Percentiles rank a stretch among this genome's conserved stretches.
phyloP scores from a whole-genome alignment of 108 stramenopile genomes.

The Fistulifera pelliculosa region DNA sequence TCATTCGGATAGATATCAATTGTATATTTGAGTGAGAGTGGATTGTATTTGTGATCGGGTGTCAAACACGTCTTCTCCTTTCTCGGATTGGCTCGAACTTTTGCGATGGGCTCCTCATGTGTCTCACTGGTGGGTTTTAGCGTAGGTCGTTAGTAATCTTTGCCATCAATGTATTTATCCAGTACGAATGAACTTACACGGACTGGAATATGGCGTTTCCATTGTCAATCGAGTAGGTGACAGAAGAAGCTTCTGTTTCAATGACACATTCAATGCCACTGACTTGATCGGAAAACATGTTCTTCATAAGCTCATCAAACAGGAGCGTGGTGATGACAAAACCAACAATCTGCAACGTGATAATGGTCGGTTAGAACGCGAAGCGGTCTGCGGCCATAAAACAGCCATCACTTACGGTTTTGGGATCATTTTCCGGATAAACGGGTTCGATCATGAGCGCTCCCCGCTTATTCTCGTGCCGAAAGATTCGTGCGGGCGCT shows the following conservation, averaged over 20 bases:
- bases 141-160: no score
- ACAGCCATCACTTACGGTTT: neutral
- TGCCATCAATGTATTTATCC: no score
- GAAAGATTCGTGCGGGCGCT: no score
- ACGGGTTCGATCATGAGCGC: no score
- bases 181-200: no score
- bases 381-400: neutral
- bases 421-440: neutral
- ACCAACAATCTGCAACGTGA: constrained; percentile 1
- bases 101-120: no score
- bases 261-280: constrained; percentile 26
- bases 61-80: no score
- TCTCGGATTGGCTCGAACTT: no score
- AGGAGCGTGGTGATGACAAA: neutral
- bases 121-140: no score
- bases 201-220: constrained; percentile 7
- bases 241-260: constrained; percentile 2
- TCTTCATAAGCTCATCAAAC: constrained; percentile 2
- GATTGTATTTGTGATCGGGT: neutral
- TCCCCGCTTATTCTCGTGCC: no score
- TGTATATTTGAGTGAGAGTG: no score
- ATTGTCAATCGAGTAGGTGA: constrained; percentile 15
- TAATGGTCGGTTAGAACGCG: constrained; percentile 24
- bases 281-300: constrained; percentile 18
- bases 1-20: constrained; percentile 16